A percentile compares a stretch with the other conserved stretches of the same genome.
These are phyloP conservation scores for Nemania sp. DNA, from an alignment of 2,329 filamentous ascomycete species.

Conservation along the genomic window DNA sequence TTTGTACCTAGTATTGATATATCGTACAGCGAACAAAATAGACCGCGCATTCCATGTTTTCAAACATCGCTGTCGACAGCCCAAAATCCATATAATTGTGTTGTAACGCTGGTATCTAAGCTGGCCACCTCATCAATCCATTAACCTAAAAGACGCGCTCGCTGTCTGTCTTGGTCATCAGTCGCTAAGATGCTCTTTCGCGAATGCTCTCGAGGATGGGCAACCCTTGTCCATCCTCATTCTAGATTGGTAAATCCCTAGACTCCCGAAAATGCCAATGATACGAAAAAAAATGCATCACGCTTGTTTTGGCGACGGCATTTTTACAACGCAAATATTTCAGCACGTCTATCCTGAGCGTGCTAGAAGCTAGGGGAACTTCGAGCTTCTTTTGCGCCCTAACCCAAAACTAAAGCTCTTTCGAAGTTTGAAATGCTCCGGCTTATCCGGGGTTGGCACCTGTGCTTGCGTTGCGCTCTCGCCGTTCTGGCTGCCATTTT, in stretches of 20 bases:
- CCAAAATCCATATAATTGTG: constrained; percentile 4
- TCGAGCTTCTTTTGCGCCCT: constrained; percentile 77
- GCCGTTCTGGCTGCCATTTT: constrained; percentile 49
- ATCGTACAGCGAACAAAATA: constrained; percentile 24
- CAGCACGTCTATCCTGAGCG: neutral
- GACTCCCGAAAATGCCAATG: constrained; percentile 37
- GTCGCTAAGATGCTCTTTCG: neutral
- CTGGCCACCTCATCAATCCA: constrained; percentile 6
- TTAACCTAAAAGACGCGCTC: constrained; percentile 20
- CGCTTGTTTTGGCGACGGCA: constrained; percentile 4
- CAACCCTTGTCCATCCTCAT: neutral
- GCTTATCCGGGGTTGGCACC: constrained; percentile 57
- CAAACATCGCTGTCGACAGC: constrained; percentile 12
- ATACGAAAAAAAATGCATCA: constrained; percentile 27
- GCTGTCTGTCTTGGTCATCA: constrained; percentile 4
- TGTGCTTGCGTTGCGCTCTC: constrained; percentile 45
- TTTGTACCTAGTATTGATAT: constrained; percentile 24
- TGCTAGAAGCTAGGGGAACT: constrained; percentile 52
- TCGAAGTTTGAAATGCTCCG: constrained; percentile 56
- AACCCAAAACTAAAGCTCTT: constrained; percentile 75
- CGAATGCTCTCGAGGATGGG: constrained; percentile 13
- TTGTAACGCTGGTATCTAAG: neutral
- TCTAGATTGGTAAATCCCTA: constrained; percentile 14
- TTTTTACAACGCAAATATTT: constrained; percentile 4
- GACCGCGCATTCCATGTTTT: constrained; percentile 11